phyloP scores from a whole-genome alignment of 106 monocot genomes.

The Posidonia australis region DNA sequence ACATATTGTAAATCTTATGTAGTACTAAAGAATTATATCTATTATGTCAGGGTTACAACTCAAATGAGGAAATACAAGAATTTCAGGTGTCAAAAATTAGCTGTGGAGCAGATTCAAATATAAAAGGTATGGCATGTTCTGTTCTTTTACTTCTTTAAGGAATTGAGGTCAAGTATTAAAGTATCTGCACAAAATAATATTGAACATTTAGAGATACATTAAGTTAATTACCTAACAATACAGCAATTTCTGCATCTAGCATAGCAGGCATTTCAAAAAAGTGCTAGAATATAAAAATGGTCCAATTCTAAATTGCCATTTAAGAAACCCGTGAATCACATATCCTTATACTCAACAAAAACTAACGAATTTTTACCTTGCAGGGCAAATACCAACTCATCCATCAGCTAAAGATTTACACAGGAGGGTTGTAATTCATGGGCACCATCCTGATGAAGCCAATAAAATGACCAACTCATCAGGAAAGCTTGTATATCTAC shows the following conservation, averaged over 20 bases:
- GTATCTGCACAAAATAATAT: not conserved
- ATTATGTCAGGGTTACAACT: slow-evolving; percentile 4
- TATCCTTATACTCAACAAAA: too few relatives aligned
- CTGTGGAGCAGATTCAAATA: slow-evolving; percentile 1
- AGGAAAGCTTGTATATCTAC: slow-evolving; percentile 39
- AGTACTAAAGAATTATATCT: not conserved
- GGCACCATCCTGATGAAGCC: slow-evolving; percentile 29
- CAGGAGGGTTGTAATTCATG: slow-evolving; percentile 50
- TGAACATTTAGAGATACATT: too few relatives aligned
- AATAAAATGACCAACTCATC: slow-evolving; percentile 2
- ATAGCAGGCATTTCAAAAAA: too few relatives aligned
- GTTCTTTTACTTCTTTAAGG: not conserved
- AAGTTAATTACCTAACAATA: too few relatives aligned
- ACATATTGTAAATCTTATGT: not conserved
- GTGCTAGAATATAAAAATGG: too few relatives aligned
- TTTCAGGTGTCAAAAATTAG: not conserved
- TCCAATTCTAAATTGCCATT: too few relatives aligned
- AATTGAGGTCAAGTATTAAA: too few relatives aligned
- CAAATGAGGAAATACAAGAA: slow-evolving; percentile 3
- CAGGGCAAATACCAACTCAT: slow-evolving; percentile 6
- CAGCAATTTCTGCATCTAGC: too few relatives aligned
- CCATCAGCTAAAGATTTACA: not conserved
- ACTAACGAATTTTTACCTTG: slow-evolving; percentile 2
- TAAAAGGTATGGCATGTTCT: not conserved
- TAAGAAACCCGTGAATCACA: too few relatives aligned